Conservation (phyloP, 352 stramenopile genomes). For the Phytophthora agathidicida region DNA sequence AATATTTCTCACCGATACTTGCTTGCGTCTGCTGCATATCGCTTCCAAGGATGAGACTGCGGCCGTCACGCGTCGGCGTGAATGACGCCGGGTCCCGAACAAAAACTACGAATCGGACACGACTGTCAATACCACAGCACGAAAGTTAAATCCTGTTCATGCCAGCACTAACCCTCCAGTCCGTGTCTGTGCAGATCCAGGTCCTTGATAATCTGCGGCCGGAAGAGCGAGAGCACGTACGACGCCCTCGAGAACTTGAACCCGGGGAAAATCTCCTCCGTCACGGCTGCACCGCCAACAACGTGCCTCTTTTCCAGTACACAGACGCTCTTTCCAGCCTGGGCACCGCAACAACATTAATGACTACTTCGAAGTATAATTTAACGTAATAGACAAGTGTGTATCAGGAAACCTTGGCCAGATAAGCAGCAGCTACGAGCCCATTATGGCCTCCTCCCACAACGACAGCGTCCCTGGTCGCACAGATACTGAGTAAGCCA, state of each 20-base stretch:
- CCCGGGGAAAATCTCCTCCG: constrained; percentile 90
- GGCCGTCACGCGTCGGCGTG: constrained; percentile 79
- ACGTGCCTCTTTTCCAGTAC: constrained; percentile 89
- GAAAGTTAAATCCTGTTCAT: not conserved
- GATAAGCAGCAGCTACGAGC: constrained; percentile 88
- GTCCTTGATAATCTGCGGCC: constrained; percentile 90
- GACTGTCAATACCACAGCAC: not conserved
- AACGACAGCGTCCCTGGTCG: constrained; percentile 81
- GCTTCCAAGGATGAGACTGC: constrained; percentile 80
- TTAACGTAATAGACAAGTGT: too few relatives aligned
- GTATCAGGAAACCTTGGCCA: constrained; percentile 91
- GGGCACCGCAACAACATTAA: not conserved
- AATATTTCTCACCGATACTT: constrained; percentile 60
- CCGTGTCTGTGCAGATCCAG: constrained; percentile 82
- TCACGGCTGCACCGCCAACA: constrained; percentile 90
- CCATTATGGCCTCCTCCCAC: constrained; percentile 91
- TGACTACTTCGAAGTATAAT: too few relatives aligned
- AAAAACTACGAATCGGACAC: constrained; percentile 50
- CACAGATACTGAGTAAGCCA: not conserved
- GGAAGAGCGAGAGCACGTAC: constrained; percentile 91
- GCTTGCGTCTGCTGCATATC: constrained; percentile 79
- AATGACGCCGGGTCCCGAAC: constrained; percentile 88
- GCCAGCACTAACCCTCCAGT: constrained; percentile 55
- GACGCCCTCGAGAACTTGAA: constrained; percentile 93
- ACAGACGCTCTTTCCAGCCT: constrained; percentile 86